Evolutionary conservation across 2,329 filamentous ascomycete species (phyloP).

Genomic region (Fusarium poae): DNA sequence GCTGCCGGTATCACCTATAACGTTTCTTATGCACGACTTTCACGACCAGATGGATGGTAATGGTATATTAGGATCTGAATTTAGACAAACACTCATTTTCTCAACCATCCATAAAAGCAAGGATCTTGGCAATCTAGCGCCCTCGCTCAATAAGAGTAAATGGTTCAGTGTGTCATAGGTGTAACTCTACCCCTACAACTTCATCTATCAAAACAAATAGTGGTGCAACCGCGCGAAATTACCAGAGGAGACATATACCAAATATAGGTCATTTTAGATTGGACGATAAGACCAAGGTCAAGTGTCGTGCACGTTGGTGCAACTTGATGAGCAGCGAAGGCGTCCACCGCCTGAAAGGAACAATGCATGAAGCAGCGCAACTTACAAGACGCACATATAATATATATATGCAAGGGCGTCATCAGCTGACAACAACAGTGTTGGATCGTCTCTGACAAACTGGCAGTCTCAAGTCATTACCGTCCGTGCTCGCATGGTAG

Average conservation of each 20-base stretch:
- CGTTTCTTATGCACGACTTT: not conserved
- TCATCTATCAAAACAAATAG: slow-evolving; percentile 15
- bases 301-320: slow-evolving; percentile 7
- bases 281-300: slow-evolving; percentile 5
- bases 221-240: slow-evolving; percentile 24
- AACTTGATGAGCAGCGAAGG: slow-evolving; percentile 5
- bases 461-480: slow-evolving; percentile 4
- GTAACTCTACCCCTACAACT: slow-evolving; percentile 6
- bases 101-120: not conserved
- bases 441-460: not conserved
- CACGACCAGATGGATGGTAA: too few relatives aligned
- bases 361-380: slow-evolving; percentile 11
- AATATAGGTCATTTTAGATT: slow-evolving; percentile 29
- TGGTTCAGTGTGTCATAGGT: not conserved
- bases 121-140: not conserved
- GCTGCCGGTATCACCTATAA: not conserved
- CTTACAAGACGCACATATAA: slow-evolving; percentile 17
- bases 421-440: not conserved
- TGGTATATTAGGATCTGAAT: not conserved
- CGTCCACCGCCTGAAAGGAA: not conserved
- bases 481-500: slow-evolving; percentile 19
- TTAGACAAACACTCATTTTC: not conserved
- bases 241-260: slow-evolving; percentile 14
- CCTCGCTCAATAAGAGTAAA: not conserved
- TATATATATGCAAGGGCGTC: slow-evolving; percentile 8